Conservation (phyloP, 192 early-diverging fungal species). For the Oehlia diaphana region DNA sequence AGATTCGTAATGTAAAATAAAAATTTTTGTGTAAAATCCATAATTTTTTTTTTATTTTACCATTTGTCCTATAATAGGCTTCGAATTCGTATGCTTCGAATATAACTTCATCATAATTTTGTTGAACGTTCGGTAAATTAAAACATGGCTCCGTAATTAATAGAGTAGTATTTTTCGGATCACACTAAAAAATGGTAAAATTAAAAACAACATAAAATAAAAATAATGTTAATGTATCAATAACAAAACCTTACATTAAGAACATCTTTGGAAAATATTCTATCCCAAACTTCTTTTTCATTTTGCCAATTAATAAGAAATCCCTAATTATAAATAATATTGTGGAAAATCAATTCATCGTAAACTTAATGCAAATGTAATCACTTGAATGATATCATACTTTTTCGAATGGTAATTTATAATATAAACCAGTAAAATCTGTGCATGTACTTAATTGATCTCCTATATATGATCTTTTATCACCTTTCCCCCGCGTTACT, state of each 20-base stretch:
- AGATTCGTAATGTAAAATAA: neutral
- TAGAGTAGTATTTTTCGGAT: conserved; percentile 60
- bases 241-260: conserved; percentile 51
- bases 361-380: neutral
- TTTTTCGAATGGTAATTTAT: conserved; percentile 79
- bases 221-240: neutral
- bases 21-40: neutral
- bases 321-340: conserved; percentile 44
- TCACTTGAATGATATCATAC: conserved; percentile 30
- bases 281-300: conserved; percentile 79
- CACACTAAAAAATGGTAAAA: conserved; percentile 40
- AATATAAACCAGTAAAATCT: conserved; percentile 73
- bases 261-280: conserved; percentile 63
- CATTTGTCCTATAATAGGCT: conserved; percentile 44
- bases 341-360: neutral
- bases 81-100: conserved; percentile 85
- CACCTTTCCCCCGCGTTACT: conserved; percentile 58
- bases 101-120: conserved; percentile 75
- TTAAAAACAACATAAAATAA: neutral
- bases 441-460: conserved; percentile 63
- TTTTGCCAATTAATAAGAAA: conserved; percentile 76
- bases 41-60: conserved; percentile 10
- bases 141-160: conserved; percentile 77
- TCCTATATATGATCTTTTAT: conserved; percentile 59
- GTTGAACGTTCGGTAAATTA: conserved; percentile 72